Conservation (phyloP, 1,284 basidiomycete genomes). For the Ustilago loliicola region DNA sequence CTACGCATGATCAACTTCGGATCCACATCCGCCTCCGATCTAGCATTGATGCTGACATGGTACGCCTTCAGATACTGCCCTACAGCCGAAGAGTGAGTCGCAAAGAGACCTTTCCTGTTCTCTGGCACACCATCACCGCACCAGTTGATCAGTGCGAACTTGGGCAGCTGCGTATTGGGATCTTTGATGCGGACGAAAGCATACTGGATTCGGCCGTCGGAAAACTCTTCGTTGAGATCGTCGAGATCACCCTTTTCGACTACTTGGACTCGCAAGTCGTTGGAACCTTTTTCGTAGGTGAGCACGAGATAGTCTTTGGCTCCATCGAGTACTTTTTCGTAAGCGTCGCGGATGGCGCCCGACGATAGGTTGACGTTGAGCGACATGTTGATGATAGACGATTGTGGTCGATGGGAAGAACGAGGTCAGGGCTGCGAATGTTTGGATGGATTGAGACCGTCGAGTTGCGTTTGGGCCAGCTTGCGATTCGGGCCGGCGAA, state of each 20-base stretch:
- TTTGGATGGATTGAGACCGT: not conserved
- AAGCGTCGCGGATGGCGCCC: constrained; percentile 74
- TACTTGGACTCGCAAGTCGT: constrained; percentile 89
- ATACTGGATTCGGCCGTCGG: constrained; percentile 94
- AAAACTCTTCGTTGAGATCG: constrained; percentile 93
- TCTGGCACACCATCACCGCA: constrained; percentile 96
- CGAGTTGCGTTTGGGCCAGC: constrained; percentile 7
- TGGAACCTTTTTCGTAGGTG: constrained; percentile 85
- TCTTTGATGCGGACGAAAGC: constrained; percentile 91
- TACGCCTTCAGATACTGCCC: constrained; percentile 82
- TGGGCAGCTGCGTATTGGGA: constrained; percentile 88
- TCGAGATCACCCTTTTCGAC: constrained; percentile 79
- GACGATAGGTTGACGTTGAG: constrained; percentile 78
- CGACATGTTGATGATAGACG: constrained; percentile 57
- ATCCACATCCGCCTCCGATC: constrained; percentile 80
- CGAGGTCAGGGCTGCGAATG: not conserved
- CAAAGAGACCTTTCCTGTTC: constrained; percentile 90
- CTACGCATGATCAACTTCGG: constrained; percentile 77
- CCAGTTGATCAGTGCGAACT: constrained; percentile 83
- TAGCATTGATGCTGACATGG: constrained; percentile 91
- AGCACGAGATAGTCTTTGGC: constrained; percentile 88
- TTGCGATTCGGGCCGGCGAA: not conserved
- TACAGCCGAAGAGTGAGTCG: constrained; percentile 85
- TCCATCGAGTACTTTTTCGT: constrained; percentile 68
- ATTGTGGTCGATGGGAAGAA: not conserved